Conservation (phyloP, 441 rosid genomes). For the Gossypium gossypioides region DNA sequence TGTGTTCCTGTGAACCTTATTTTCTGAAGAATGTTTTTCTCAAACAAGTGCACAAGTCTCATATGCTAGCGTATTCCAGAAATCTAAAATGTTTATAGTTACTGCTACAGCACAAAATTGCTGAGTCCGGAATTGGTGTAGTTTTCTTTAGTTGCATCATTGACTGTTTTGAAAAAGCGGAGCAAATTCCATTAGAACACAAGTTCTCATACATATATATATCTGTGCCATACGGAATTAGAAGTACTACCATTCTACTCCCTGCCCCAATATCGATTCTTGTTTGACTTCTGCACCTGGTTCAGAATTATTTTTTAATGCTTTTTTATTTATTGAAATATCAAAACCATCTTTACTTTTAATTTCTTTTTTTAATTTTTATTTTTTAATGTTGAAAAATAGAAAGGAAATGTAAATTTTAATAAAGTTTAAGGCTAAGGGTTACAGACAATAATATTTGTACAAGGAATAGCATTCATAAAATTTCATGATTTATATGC, state of each 20-base stretch:
- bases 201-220: background rate
- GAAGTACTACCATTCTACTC: background rate
- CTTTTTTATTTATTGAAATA: background rate
- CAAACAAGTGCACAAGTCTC: background rate
- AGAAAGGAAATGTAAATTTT: background rate
- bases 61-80: background rate
- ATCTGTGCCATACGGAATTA: background rate
- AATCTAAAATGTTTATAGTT: background rate
- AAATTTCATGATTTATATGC: background rate
- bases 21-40: background rate
- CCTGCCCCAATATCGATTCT: background rate
- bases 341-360: background rate
- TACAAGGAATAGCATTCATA: background rate
- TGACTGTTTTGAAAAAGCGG: background rate
- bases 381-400: background rate
- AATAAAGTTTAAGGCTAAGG: background rate
- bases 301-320: background rate
- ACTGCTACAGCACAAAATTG: background rate
- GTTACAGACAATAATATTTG: background rate
- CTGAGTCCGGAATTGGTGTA: background rate
- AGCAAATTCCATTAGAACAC: background rate
- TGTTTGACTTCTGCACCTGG: background rate
- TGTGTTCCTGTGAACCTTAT: slow-evolving; percentile 16
- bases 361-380: no score
- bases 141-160: background rate